Base-by-base conservation (phyloP, 1,284 basidiomycete genomes). In the Cryptococcus hybrid region DNA sequence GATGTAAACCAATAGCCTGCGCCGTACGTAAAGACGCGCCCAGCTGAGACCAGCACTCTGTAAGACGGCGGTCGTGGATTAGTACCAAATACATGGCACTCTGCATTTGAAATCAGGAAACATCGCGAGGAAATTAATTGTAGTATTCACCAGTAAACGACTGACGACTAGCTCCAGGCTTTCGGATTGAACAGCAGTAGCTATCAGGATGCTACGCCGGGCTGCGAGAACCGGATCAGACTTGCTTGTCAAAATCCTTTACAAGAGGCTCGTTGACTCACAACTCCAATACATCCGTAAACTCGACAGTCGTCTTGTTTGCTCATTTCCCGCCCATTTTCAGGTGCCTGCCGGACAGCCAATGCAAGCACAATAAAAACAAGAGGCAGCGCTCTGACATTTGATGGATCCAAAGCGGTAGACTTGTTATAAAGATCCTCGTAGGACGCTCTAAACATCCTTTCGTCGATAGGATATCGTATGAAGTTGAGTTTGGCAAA, bases 281-380 rank as follows among this genome's bases (percentile, higher is more conserved):
- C 91, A 94, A 58, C 89, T 90, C 92, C 92, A 95, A 71, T 95
- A 94, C 79, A 91, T 93, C 59, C 90, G 83, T 58, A 92, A 78
- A 48, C 90, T 92, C 3, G 88, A 90, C 24, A 91, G 80, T 68
- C 88, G 83, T 58, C 88, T 82, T 40, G 82, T 85, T 50, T 86
- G 83, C 55, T 87, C 84, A 74, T 91, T 88, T 1, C 90, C 90
- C 18, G 83, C 88, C 68, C 92, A 86, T 65, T 85, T 66, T 93
- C 90, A 0, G 93, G 92, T 5, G 91, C 88, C 13, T 93, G 80
- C 57, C 92, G 82, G 18, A 88, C 88, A 24, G 92, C 84, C 56
- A 92, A 92, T 5, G 94, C 92, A n/a, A 97, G 82, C 3, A 97
- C 89, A 46, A 94, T 90, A 72, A 95, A 97, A 30, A 97, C 82